These are phyloP conservation scores for Trifolium fragiferum DNA, from an alignment of 306 rosid species.

Conservation along the genomic window DNA sequence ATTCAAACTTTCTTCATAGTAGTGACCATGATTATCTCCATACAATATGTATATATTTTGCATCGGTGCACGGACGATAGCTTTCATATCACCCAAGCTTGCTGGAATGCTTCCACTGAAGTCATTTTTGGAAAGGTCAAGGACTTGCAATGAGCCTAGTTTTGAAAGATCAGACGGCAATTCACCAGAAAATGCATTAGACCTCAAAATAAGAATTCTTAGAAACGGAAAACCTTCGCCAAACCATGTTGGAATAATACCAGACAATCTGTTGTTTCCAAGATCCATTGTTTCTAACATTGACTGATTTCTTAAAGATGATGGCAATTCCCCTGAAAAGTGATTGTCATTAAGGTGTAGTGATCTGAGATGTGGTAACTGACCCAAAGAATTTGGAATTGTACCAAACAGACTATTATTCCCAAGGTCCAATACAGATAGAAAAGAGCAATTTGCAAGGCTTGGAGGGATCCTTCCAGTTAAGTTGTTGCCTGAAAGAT, in stretches of 20 bases:
- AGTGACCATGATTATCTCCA: not conserved
- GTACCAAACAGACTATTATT: not conserved
- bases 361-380: not conserved
- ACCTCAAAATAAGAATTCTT: conserved; percentile 16
- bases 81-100: conserved; percentile 5
- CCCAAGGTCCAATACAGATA: conserved; percentile 4
- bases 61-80: not conserved
- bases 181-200: conserved; percentile 9
- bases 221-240: conserved; percentile 6
- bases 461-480: conserved; percentile 1
- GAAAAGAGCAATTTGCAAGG: not conserved
- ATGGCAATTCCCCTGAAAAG: not conserved
- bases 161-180: not conserved
- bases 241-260: not conserved
- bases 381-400: conserved; percentile 3
- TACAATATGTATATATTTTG: not conserved
- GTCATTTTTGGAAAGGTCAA: not conserved
- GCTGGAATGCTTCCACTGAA: not conserved
- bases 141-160: conserved; percentile 6
- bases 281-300: conserved; percentile 4
- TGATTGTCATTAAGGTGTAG: conserved; percentile 17
- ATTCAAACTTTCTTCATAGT: conserved; percentile 12
- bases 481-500: conserved; percentile 12
- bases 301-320: conserved; percentile 6
- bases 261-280: not conserved